These are phyloP conservation scores for Mycena albidolilacea DNA, from an alignment of 768 basidiomycete genomes.

Conservation along the genomic window DNA sequence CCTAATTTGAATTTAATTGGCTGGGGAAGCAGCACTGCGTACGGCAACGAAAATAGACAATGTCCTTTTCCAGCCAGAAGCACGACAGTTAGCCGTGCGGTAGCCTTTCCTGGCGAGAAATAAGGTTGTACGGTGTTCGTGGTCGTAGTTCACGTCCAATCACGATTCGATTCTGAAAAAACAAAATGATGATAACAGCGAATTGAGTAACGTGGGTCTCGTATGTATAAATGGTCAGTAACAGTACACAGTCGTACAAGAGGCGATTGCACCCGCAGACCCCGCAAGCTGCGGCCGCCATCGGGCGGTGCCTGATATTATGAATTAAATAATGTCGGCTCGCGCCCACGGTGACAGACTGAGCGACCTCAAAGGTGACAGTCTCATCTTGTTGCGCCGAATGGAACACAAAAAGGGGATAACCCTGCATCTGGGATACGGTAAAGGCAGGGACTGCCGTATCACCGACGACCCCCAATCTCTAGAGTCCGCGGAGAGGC, in stretches of 20 bases:
- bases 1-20: slow-evolving; percentile 13
- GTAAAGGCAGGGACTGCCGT: slow-evolving; percentile 1
- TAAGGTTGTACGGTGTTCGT: not conserved
- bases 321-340: slow-evolving; percentile 22
- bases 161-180: not conserved
- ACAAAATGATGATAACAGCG: not conserved
- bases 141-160: not conserved
- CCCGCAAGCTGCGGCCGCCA: not conserved
- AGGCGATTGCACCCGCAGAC: slow-evolving; percentile 19
- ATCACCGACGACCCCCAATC: slow-evolving; percentile 16
- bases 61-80: slow-evolving; percentile 38
- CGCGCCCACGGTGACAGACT: slow-evolving; percentile 22
- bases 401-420: slow-evolving; percentile 15
- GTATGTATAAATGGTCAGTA: not conserved
- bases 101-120: slow-evolving; percentile 17
- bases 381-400: slow-evolving; percentile 9
- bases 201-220: slow-evolving; percentile 3
- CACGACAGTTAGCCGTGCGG: slow-evolving; percentile 7
- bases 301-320: slow-evolving; percentile 25
- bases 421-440: slow-evolving; percentile 11
- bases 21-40: slow-evolving; percentile 22
- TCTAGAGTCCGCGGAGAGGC: slow-evolving; percentile 23
- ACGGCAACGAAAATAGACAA: slow-evolving; percentile 29
- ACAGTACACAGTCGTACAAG: not conserved
- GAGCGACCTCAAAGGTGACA: slow-evolving; percentile 15